Conservation (phyloP, 768 basidiomycete genomes). For the Russula griseocarnosa region DNA sequence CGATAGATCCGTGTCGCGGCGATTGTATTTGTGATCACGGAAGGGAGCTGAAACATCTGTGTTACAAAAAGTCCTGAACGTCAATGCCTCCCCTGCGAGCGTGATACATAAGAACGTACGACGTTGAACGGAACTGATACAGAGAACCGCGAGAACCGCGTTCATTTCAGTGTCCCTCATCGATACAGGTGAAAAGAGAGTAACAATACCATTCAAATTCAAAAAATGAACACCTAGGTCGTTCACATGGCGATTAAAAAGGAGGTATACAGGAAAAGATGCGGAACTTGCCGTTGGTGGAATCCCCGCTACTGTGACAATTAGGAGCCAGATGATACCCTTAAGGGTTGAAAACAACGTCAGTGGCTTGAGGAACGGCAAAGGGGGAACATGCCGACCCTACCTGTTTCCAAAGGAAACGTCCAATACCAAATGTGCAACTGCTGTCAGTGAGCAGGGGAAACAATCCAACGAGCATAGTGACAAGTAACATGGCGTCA, state of each 20-base stretch:
- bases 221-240: background rate
- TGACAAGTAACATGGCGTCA: background rate
- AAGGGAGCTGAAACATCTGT: background rate
- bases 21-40: background rate
- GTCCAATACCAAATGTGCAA: background rate
- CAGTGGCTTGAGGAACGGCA: background rate
- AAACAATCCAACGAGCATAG: background rate
- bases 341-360: background rate
- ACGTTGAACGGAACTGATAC: background rate
- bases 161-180: background rate
- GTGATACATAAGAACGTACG: background rate
- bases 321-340: background rate
- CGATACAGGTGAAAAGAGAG: background rate
- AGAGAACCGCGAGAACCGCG: background rate
- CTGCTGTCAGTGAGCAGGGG: background rate
- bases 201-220: background rate
- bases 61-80: too few relatives aligned
- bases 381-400: background rate
- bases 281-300: background rate
- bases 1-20: background rate
- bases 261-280: background rate
- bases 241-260: background rate
- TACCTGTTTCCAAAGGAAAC: background rate
- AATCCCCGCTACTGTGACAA: background rate
- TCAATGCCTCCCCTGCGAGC: background rate